Conservation (phyloP, 164 flowering plant species). For the Malania oleifera region DNA sequence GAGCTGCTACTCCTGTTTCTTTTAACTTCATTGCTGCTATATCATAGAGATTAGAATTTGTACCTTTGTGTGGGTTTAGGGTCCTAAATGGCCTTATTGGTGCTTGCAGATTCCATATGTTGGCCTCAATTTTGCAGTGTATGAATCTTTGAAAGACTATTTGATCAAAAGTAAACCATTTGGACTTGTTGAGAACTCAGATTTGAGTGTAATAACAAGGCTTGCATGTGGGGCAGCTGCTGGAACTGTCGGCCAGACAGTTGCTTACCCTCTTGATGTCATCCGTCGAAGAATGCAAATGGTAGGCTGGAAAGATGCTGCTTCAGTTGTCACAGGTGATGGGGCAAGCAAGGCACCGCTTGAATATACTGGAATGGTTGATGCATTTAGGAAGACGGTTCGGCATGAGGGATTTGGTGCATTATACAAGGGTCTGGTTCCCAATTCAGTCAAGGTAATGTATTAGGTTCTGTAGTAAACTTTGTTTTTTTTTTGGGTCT, state of each 20-base stretch:
- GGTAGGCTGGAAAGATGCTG: slow-evolving; percentile 94
- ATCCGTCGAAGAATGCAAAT: slow-evolving; percentile 97
- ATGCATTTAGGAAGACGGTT: slow-evolving; percentile 92
- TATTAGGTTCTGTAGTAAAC: neutral
- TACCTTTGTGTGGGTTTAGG: too few species aligned
- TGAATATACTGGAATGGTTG: slow-evolving; percentile 88
- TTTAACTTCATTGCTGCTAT: too few species aligned
- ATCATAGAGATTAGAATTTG: too few species aligned
- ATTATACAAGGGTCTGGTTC: slow-evolving; percentile 92
- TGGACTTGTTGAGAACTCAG: slow-evolving; percentile 60
- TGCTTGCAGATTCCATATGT: slow-evolving; percentile 77
- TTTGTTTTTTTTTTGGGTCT: neutral
- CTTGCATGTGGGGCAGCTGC: slow-evolving; percentile 98
- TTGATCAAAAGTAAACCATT: slow-evolving; percentile 57
- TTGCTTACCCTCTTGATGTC: slow-evolving; percentile 97
- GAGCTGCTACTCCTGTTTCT: too few species aligned
- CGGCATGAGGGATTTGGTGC: slow-evolving; percentile 87
- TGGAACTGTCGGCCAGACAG: slow-evolving; percentile 94
- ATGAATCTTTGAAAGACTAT: slow-evolving; percentile 92
- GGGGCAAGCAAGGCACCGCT: slow-evolving; percentile 57
- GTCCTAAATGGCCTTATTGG: too few species aligned
- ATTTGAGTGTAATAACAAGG: slow-evolving; percentile 72
- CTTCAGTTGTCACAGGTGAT: slow-evolving; percentile 78
- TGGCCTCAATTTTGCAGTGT: slow-evolving; percentile 97
- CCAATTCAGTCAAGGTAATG: slow-evolving; percentile 90